phyloP scores from a whole-genome alignment of 1,139 yeast species.

The Eremothecium gossypii region DNA sequence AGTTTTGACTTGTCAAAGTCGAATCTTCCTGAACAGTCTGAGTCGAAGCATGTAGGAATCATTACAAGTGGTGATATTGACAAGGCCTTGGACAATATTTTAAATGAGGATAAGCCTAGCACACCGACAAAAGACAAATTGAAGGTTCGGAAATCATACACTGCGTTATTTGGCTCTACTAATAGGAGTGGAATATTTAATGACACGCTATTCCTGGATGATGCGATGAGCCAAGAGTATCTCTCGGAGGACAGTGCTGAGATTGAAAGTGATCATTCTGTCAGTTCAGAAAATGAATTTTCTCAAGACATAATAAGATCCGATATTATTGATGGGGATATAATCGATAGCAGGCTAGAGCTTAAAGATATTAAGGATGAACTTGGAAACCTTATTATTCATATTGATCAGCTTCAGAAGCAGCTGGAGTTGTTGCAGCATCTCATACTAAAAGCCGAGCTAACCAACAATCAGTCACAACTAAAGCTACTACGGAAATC shows the following conservation, averaged over 20 bases:
- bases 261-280: constrained; percentile 7
- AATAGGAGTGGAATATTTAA: constrained; percentile 16
- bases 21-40: background rate
- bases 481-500: constrained; percentile 61
- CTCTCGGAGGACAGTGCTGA: constrained; percentile 8
- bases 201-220: constrained; percentile 17
- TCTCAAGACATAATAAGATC: constrained; percentile 11
- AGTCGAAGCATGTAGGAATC: constrained; percentile 8
- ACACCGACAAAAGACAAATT: background rate
- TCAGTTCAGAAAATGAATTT: background rate
- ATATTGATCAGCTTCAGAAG: constrained; percentile 51
- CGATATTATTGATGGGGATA: constrained; percentile 11
- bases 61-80: constrained; percentile 16
- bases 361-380: constrained; percentile 6
- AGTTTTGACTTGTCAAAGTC: constrained; percentile 2
- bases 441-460: constrained; percentile 66
- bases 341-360: constrained; percentile 1
- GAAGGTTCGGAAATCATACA: constrained; percentile 6
- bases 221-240: constrained; percentile 5
- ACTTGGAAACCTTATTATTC: constrained; percentile 37
- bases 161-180: constrained; percentile 14
- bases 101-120: constrained; percentile 8
- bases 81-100: constrained; percentile 17
- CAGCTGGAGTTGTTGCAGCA: constrained; percentile 61
- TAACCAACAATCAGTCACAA: constrained; percentile 67